Evolutionary conservation across 306 rosid species (phyloP).

Genomic region (Dryas octopetala): DNA sequence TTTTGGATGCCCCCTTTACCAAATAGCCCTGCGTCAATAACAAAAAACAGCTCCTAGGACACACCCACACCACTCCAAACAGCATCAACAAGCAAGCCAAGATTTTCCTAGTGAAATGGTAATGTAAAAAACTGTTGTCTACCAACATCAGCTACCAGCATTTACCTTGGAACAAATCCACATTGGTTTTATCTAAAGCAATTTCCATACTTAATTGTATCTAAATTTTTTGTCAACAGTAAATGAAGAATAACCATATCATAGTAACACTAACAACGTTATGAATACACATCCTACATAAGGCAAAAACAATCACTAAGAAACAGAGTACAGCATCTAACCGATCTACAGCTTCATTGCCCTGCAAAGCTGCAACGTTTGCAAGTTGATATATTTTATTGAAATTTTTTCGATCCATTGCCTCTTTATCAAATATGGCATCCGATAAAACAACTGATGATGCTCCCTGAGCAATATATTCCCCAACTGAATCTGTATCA

Average conservation of each 20-base stretch:
- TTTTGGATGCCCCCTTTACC: background rate
- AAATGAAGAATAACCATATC: background rate
- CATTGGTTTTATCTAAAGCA: background rate
- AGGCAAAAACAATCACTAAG: background rate
- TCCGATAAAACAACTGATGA: slow-evolving; percentile 82
- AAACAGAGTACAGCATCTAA: slow-evolving; percentile 23
- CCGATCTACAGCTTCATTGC: slow-evolving; percentile 55
- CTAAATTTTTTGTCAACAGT: background rate
- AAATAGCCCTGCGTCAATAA: background rate
- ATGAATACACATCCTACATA: background rate
- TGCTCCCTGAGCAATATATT: slow-evolving; percentile 70
- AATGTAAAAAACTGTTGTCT: background rate
- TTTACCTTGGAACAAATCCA: background rate
- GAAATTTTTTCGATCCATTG: slow-evolving; percentile 46
- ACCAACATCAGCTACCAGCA: background rate
- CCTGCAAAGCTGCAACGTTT: slow-evolving; percentile 53
- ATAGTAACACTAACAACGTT: background rate
- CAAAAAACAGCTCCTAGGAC: background rate
- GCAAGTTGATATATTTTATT: slow-evolving; percentile 65
- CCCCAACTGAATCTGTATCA: slow-evolving; percentile 54
- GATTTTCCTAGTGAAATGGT: background rate
- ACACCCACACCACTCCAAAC: background rate
- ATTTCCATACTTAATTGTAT: background rate
- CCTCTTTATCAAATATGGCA: slow-evolving; percentile 79
- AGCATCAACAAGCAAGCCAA: background rate